phyloP scores from a whole-genome alignment of 768 basidiomycete species.

The Hemileccinum rubropunctum region DNA sequence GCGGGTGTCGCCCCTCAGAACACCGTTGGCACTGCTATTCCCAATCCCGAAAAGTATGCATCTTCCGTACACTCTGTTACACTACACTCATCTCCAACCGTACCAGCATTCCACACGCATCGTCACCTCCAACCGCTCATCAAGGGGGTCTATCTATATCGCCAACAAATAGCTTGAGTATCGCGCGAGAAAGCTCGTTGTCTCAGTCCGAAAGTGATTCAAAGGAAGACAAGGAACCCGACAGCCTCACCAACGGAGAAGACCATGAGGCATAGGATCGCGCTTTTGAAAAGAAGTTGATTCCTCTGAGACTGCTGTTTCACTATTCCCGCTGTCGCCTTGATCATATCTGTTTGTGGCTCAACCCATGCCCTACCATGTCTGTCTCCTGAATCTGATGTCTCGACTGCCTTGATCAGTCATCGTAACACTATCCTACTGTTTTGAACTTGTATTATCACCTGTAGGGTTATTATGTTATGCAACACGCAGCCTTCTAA shows the following conservation, averaged over 20 bases:
- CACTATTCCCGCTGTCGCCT: slow-evolving; percentile 19
- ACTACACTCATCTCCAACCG: not conserved
- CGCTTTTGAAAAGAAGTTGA: not conserved
- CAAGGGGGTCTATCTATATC: slow-evolving; percentile 64
- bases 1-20: slow-evolving; percentile 88
- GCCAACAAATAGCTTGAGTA: slow-evolving; percentile 67
- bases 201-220: slow-evolving; percentile 27
- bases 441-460: slow-evolving; percentile 30
- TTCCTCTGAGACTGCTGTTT: slow-evolving; percentile 9
- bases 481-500: slow-evolving; percentile 20
- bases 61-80: not conserved
- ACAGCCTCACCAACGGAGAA: slow-evolving; percentile 8
- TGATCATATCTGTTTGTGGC: slow-evolving; percentile 24
- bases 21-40: slow-evolving; percentile 92
- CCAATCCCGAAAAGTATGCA: slow-evolving; percentile 93
- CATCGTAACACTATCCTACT: slow-evolving; percentile 21
- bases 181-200: slow-evolving; percentile 58
- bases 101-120: slow-evolving; percentile 85
- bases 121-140: slow-evolving; percentile 57
- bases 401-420: slow-evolving; percentile 16
- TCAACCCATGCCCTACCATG: slow-evolving; percentile 15
- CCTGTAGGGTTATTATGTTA: slow-evolving; percentile 24
- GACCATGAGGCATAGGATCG: slow-evolving; percentile 14
- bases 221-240: slow-evolving; percentile 17
- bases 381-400: slow-evolving; percentile 12